These are phyloP conservation scores for Colletotrichum brevisporum DNA, from an alignment of 2,329 filamentous ascomycete species.

Conservation along the genomic window DNA sequence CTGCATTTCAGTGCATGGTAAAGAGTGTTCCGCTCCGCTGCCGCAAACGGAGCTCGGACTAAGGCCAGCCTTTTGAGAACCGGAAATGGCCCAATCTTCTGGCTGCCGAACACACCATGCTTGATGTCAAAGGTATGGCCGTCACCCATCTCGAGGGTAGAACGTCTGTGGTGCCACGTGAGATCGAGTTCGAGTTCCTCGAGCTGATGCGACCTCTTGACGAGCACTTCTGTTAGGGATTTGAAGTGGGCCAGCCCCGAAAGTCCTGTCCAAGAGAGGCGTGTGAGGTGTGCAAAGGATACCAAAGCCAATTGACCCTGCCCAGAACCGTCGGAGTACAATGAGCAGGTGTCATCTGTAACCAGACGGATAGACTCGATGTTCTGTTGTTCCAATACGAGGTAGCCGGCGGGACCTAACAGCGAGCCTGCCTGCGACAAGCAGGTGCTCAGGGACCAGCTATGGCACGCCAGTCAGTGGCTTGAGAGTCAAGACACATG, in stretches of 20 bases:
- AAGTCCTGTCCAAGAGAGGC: background rate
- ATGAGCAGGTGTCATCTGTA: background rate
- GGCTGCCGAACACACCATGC: background rate
- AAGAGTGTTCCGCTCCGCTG: background rate
- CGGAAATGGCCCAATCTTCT: background rate
- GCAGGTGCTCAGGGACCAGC: background rate
- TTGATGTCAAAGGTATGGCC: background rate
- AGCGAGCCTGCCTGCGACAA: background rate
- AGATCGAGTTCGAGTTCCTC: background rate
- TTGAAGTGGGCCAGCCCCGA: background rate
- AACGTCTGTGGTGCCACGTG: background rate
- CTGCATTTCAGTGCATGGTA: background rate
- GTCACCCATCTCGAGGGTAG: too few species aligned
- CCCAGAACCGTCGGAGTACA: background rate
- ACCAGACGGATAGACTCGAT: background rate
- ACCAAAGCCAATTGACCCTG: background rate
- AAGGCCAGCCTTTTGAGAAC: background rate
- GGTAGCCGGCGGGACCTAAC: background rate
- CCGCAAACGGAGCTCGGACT: background rate
- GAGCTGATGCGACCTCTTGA: background rate
- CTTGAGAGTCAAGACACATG: background rate
- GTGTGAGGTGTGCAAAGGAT: background rate
- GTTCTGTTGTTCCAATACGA: background rate
- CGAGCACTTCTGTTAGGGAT: background rate
- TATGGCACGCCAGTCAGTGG: background rate